Evolutionary conservation across 179 eudicot genomes (phyloP), one percentile per base, ranked within the genome.

Genomic region (Beta macrorhiza): DNA sequence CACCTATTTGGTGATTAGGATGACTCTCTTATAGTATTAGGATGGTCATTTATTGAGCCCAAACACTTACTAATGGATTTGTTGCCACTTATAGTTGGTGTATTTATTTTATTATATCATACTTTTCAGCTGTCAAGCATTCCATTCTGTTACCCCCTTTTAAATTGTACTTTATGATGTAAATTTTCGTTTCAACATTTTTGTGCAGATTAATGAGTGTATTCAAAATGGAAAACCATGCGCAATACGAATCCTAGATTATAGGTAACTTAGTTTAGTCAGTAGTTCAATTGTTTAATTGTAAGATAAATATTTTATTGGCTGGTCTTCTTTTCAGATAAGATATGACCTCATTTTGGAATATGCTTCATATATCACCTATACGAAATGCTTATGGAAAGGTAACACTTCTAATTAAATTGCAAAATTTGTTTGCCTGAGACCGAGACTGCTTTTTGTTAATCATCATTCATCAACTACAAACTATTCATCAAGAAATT

Each of bases 311-410:
- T 29, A 62, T 83, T 67, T 51, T 55, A 47, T 59, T 59, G 32
- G 79, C 44, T 78, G 63, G 55, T 77, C 65, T 73, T 55, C 55
- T 81, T 51, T 79, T 76, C 92, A 95, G 98, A 89, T 92, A 91
- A 84, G 93, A 95, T 82, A 69, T 7, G 84, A 92, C 90, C 68
- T 82, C 90, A 29, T 95, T 91, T 86, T 92, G 97, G 97, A 93
- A 91, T 82, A 81, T 84, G 78, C 94, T 93, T 84, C 94, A 92
- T 81, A 87, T 93, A 65, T 91, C 98, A 73, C 98, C 98, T 9
- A 87, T 92, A 55, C 90, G 98, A 58, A 89, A 87, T 89, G 97
- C 98, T 82, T 91, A 92, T 42, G 98, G 95, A 79, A 93, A 93
- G 97, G 98, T 95, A 89, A 75, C 62, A 69, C 72, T 79, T 19